Conservation (phyloP, 805 yeast genomes). For the Schwanniomyces occidentalis region DNA sequence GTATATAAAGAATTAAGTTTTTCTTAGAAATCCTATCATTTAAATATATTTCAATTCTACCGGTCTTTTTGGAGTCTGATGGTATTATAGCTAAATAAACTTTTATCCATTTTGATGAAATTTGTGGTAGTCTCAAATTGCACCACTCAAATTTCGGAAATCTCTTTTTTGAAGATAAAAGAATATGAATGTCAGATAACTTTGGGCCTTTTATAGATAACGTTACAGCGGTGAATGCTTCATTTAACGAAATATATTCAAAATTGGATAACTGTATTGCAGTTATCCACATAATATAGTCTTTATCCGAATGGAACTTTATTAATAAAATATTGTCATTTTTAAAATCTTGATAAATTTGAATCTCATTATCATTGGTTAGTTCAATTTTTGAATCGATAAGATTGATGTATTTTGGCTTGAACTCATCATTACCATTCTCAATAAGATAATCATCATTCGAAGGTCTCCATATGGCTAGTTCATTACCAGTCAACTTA, state of each 20-base stretch:
- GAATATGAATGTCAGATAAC: slow-evolving; percentile 58
- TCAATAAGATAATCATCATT: slow-evolving; percentile 23
- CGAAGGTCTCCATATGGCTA: slow-evolving; percentile 49
- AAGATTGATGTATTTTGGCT: slow-evolving; percentile 54
- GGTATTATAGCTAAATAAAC: slow-evolving; percentile 54
- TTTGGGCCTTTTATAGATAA: slow-evolving; percentile 57
- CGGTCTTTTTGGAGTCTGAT: slow-evolving; percentile 43
- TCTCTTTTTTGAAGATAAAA: slow-evolving; percentile 50
- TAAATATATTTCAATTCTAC: slow-evolving; percentile 54
- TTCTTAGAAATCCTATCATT: slow-evolving; percentile 51
- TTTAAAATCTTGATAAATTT: slow-evolving; percentile 28
- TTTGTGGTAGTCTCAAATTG: slow-evolving; percentile 57
- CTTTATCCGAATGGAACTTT: slow-evolving; percentile 20
- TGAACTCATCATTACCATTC: slow-evolving; percentile 38
- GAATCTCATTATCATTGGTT: slow-evolving; percentile 19
- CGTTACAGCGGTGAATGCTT: slow-evolving; percentile 65
- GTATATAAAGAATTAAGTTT: slow-evolving; percentile 50
- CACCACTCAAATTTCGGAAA: slow-evolving; percentile 60
- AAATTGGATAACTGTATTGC: slow-evolving; percentile 55
- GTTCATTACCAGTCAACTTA: slow-evolving; percentile 53
- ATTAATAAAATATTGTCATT: slow-evolving; percentile 25
- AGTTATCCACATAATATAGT: slow-evolving; percentile 42
- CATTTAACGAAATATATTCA: slow-evolving; percentile 57
- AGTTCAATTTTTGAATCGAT: slow-evolving; percentile 38
- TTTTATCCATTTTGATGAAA: slow-evolving; percentile 59